Conservation (phyloP, 345 rosid genomes). For the Populus deltoides region DNA sequence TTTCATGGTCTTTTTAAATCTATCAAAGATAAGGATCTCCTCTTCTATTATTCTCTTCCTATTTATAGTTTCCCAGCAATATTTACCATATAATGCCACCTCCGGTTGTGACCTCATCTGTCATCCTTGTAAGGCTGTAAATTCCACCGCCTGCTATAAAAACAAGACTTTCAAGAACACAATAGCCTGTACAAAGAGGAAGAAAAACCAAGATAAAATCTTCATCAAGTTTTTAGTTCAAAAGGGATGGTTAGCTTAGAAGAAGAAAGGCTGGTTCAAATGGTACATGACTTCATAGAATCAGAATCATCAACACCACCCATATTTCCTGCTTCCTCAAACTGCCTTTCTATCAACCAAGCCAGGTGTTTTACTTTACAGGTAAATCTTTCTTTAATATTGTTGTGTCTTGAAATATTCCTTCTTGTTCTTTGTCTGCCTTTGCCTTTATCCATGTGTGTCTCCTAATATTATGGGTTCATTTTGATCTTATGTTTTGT, state of each 20-base stretch:
- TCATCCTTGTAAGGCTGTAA: constrained; percentile 18
- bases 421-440: background rate
- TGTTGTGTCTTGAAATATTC: background rate
- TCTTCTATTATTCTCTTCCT: background rate
- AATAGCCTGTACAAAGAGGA: background rate
- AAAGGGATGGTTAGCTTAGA: constrained; percentile 29
- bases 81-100: background rate
- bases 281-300: constrained; percentile 61
- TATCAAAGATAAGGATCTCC: constrained; percentile 23
- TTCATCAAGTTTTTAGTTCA: background rate
- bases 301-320: constrained; percentile 34
- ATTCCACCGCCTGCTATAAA: constrained; percentile 15
- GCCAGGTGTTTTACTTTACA: constrained; percentile 25
- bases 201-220: background rate
- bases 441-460: background rate
- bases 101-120: constrained; percentile 13
- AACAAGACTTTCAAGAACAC: background rate
- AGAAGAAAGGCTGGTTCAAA: constrained; percentile 50
- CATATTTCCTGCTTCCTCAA: constrained; percentile 17
- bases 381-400: constrained; percentile 20
- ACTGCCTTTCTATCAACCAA: constrained; percentile 15
- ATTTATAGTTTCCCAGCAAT: too few species aligned
- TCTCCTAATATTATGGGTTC: background rate
- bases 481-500: background rate
- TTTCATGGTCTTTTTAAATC: constrained; percentile 7